Evolutionary conservation across 1,139 yeast species (phyloP), one percentile per base, ranked within the genome.

Genomic region (Geotrichum australiense): DNA sequence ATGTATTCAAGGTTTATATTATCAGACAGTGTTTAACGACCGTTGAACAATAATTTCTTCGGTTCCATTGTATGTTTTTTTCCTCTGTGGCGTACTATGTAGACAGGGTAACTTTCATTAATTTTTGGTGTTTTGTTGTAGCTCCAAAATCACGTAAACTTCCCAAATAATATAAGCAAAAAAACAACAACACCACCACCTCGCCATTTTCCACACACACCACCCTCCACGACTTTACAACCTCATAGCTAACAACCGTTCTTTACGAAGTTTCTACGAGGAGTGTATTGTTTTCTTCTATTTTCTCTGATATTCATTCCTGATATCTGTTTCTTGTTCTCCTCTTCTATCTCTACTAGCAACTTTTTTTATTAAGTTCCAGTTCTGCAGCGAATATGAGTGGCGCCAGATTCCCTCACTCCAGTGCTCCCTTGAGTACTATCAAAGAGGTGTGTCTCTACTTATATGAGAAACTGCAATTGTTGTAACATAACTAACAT

Each of bases 341-440:
- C 24, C 14, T 24, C 24, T 23, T 23, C 16, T n/a, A 15, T 23
- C n/a, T 29, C 24, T 18, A 22, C 26, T 19, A 14, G 26, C 34
- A 20, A 22, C 5, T 29, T 16, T 22, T 20, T 7, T n/a, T n/a
- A n/a, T n/a, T n/a, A n/a, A n/a, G n/a, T n/a, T n/a, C n/a, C n/a
- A n/a, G n/a, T n/a, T n/a, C n/a, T n/a, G n/a, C 12, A 15, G 25
- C 37, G 20, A 54, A 37, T 39, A 65, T 65, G 69, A 65, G 68
- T 55, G 67, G 68, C 57, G 66, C 64, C 41, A 64, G 58, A 57
- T 87, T 89, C 64, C 94, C 96, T 60, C 87, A 84, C 71, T 89
- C 97, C 48, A 86, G 96, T 70, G 97, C 97, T 50, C 97, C 97
- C 43, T 77, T 91, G 65, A 84, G 96, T 64, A 80, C 95, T 37